phyloP scores from a whole-genome alignment of 1,284 basidiomycete genomes.

The Boletus albobrunnescens region DNA sequence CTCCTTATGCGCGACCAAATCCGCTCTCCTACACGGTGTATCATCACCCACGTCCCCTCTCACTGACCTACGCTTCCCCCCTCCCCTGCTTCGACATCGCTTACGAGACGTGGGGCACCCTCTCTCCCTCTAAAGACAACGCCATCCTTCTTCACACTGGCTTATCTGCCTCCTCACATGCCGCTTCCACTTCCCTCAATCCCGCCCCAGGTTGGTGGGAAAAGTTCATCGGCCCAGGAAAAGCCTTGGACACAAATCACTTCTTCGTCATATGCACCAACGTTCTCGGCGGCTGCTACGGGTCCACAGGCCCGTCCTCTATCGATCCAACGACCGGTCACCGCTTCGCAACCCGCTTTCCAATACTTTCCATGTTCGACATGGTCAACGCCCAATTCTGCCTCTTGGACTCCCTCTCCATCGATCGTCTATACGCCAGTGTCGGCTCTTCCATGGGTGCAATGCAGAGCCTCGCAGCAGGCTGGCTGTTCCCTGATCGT shows the following conservation, averaged over 20 bases:
- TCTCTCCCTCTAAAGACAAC: slow-evolving; percentile 78
- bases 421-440: slow-evolving; percentile 85
- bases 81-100: slow-evolving; percentile 84
- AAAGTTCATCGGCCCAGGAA: slow-evolving; percentile 94
- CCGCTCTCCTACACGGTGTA: slow-evolving; percentile 68
- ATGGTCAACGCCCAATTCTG: slow-evolving; percentile 93
- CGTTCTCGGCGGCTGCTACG: slow-evolving; percentile 96
- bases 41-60: slow-evolving; percentile 58
- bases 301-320: slow-evolving; percentile 90
- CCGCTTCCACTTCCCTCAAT: slow-evolving; percentile 79
- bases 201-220: slow-evolving; percentile 96
- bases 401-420: slow-evolving; percentile 81
- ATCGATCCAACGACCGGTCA: slow-evolving; percentile 63
- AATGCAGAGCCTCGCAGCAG: slow-evolving; percentile 96
- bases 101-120: slow-evolving; percentile 96
- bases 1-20: slow-evolving; percentile 70
- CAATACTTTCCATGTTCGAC: slow-evolving; percentile 90
- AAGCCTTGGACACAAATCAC: slow-evolving; percentile 87
- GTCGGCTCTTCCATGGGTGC: slow-evolving; percentile 96
- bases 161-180: slow-evolving; percentile 92
- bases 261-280: slow-evolving; percentile 97
- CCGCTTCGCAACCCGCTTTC: slow-evolving; percentile 88
- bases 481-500: slow-evolving; percentile 86
- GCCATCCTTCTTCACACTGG: slow-evolving; percentile 97
- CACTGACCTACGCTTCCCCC: slow-evolving; percentile 69